Percentiles rank a stretch among this genome's conserved stretches.
Conservation (phyloP, 2,329 filamentous ascomycete species). For the Amesomyces nigricolor region DNA sequence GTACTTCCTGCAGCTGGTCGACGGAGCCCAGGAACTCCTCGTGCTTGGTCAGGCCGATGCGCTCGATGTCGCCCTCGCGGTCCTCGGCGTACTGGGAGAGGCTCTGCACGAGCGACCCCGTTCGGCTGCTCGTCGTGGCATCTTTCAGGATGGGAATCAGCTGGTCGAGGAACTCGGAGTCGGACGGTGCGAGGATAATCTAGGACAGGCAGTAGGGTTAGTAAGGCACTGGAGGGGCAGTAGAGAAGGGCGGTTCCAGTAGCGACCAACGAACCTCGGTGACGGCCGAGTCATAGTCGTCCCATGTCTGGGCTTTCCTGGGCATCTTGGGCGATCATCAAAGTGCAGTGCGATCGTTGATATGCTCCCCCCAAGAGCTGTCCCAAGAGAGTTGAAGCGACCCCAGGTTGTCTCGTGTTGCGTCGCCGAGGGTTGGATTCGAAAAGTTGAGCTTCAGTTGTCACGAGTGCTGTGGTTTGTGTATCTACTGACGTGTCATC, state of each 20-base stretch:
- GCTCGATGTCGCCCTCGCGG: constrained; percentile 86
- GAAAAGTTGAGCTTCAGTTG: not conserved
- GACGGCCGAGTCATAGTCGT: constrained; percentile 44
- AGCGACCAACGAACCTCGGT: constrained; percentile 35
- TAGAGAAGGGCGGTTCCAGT: not conserved
- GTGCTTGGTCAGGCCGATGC: constrained; percentile 90
- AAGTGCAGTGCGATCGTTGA: not conserved
- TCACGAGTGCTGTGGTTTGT: not conserved
- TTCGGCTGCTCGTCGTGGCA: constrained; percentile 69
- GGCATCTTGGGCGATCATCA: constrained; percentile 34
- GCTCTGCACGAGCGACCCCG: constrained; percentile 67
- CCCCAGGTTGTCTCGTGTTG: too few species aligned
- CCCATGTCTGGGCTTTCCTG: constrained; percentile 41
- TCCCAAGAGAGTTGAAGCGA: too few species aligned
- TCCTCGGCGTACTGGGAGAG: constrained; percentile 77
- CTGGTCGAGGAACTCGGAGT: constrained; percentile 91
- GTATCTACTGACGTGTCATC: too few species aligned
- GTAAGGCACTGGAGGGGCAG: not conserved
- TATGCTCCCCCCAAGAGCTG: too few species aligned
- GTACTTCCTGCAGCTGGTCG: constrained; percentile 85
- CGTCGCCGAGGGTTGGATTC: too few species aligned
- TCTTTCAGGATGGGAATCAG: constrained; percentile 92
- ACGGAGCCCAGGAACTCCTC: constrained; percentile 94
- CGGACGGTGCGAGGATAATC: constrained; percentile 89
- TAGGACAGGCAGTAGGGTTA: constrained; percentile 34